Evolutionary conservation across 129 eudicot species (phyloP), one percentile per base, ranked within the genome.

Genomic region (Artemisia argyi): DNA sequence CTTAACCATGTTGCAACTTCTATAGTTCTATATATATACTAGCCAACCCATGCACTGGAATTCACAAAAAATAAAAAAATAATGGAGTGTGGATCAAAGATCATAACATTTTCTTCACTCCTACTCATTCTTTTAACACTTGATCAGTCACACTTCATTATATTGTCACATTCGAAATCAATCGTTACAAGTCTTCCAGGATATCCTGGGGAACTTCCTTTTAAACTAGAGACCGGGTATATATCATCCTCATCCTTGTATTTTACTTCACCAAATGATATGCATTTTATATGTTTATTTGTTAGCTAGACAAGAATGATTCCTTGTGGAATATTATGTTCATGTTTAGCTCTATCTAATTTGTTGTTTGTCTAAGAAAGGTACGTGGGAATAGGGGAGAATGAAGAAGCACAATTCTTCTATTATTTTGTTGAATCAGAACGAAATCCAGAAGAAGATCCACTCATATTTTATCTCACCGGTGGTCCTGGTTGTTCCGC

Each of bases 401-500:
- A 28, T 28, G 32, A 28, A 28, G 32, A 28, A 28, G 32, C 32
- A 4, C 32, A 28, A 28, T 28, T 28, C 32, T 28, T 28, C 32
- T 28, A 28, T 28, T 28, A 28, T 28, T 28, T 28, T 28, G 32
- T 49, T 0, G 53, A 49, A 11, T 49, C 53, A 49, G 53, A 49
- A 49, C 11, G 15, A 8, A 49, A 49, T 49, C 53, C 53, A 49
- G 15, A 49, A 8, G 53, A 49, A 10, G 53, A 49, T 49, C 53
- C 53, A 49, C 32, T 28, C 32, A 28, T 28, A 28, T 28, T 28
- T 28, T 28, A 28, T 28, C 32, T 28, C 32, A 28, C 53, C 15
- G 53, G 53, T 49, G 53, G 53, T 49, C 53, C 53, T 49, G 53
- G 53, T 49, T 49, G 53, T 49, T 49, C 53, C 11, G 53, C 53